Conservation (phyloP, 495 filamentous ascomycete genomes). For the Symbiotaphrina buchneri region DNA sequence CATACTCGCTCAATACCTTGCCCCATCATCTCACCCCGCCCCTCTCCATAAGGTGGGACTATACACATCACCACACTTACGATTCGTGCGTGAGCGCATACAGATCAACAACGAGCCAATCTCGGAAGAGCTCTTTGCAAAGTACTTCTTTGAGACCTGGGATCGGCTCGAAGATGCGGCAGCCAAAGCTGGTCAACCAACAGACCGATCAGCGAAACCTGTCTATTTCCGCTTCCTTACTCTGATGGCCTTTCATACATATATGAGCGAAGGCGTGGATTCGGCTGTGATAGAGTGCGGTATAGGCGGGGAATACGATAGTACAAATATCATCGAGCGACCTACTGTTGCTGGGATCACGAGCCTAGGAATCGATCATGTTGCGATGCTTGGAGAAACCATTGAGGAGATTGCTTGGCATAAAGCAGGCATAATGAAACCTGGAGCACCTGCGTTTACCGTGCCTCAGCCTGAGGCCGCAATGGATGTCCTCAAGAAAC, state of each 20-base stretch:
- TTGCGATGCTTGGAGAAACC: conserved; percentile 52
- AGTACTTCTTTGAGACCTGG: conserved; percentile 81
- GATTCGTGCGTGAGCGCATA: conserved; percentile 75
- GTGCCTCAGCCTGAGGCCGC: conserved; percentile 46
- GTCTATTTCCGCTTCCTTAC: conserved; percentile 84
- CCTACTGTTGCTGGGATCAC: conserved; percentile 60
- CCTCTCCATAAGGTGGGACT: conserved; percentile 42
- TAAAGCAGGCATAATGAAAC: conserved; percentile 83
- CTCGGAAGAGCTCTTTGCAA: conserved; percentile 52
- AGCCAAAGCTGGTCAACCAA: conserved; percentile 21
- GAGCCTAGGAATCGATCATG: conserved; percentile 80
- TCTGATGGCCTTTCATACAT: conserved; percentile 74
- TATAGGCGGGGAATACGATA: conserved; percentile 82
- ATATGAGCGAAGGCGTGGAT: conserved; percentile 57
- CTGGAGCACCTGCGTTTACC: conserved; percentile 43
- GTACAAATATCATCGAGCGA: conserved; percentile 66
- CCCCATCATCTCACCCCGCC: conserved; percentile 12
- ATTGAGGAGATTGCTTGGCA: conserved; percentile 94
- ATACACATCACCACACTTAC: conserved; percentile 75
- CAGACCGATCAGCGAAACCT: conserved; percentile 34
- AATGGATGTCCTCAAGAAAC: conserved; percentile 38
- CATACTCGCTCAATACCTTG: conserved; percentile 33
- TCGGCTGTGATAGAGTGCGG: conserved; percentile 80
- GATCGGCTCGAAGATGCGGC: conserved; percentile 40
- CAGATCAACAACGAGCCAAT: conserved; percentile 58